Percentiles rank a stretch among this genome's conserved stretches.
Conservation (phyloP, 805 yeast genomes). For the Metschnikowia reukaufii region DNA sequence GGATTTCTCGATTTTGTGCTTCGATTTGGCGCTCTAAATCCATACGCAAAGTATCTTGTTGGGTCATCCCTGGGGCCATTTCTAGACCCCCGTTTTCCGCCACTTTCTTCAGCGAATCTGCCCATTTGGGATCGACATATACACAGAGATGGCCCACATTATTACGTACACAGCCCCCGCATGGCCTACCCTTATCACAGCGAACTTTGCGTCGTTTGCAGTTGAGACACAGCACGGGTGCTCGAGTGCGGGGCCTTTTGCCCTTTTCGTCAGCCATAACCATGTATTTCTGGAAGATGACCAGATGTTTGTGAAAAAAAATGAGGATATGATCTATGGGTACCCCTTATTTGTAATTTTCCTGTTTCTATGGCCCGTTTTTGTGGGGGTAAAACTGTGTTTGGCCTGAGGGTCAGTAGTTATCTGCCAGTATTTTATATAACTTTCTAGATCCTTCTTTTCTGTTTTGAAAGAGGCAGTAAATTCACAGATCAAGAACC, state of each 20-base stretch:
- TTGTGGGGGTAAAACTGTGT: too few relatives aligned
- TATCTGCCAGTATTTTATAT: too few relatives aligned
- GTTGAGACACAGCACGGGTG: conserved; percentile 41
- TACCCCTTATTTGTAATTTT: too few relatives aligned
- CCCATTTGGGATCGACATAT: conserved; percentile 43
- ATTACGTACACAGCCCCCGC: conserved; percentile 42
- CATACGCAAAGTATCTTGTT: neutral
- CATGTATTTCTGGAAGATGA: neutral
- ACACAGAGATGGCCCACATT: conserved; percentile 42
- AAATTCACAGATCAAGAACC: too few relatives aligned
- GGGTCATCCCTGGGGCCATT: neutral
- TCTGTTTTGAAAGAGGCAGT: too few relatives aligned
- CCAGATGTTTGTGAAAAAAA: too few relatives aligned
- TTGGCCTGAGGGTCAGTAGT: too few relatives aligned
- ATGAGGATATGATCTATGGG: too few relatives aligned
- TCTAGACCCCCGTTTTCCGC: conserved; percentile 1
- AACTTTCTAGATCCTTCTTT: too few relatives aligned
- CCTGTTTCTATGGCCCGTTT: too few relatives aligned
- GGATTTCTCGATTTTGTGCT: conserved; percentile 12
- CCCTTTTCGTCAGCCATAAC: conserved; percentile 4
- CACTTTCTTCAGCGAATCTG: conserved; percentile 15
- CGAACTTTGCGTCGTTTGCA: conserved; percentile 44
- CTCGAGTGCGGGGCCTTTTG: conserved; percentile 30
- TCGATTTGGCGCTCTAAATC: conserved; percentile 13
- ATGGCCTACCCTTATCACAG: conserved; percentile 44